Evolutionary conservation across 495 filamentous ascomycete species (phyloP).

Genomic region (Bacidia gigantensis): DNA sequence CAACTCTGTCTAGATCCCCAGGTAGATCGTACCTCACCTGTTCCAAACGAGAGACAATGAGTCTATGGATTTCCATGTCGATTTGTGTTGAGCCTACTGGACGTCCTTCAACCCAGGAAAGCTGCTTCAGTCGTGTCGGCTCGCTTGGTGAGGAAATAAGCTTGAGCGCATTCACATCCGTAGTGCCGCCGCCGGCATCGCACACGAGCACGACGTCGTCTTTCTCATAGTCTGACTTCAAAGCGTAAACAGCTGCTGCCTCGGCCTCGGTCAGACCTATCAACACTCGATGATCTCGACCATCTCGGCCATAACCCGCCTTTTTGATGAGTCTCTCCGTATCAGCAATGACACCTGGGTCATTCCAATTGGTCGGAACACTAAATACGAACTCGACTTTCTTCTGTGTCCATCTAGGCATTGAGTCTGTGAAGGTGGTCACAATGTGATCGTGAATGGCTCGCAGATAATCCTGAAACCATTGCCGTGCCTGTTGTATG

Average conservation of each 20-base stretch:
- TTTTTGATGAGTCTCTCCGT: slow-evolving; percentile 35
- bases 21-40: slow-evolving; percentile 18
- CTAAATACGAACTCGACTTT: slow-evolving; percentile 52
- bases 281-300: slow-evolving; percentile 30
- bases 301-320: slow-evolving; percentile 37
- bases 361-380: slow-evolving; percentile 55
- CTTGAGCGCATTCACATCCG: slow-evolving; percentile 30
- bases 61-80: slow-evolving; percentile 21
- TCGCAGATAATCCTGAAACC: slow-evolving; percentile 41
- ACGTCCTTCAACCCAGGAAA: slow-evolving; percentile 6
- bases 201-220: slow-evolving; percentile 39
- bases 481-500: slow-evolving; percentile 35
- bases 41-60: slow-evolving; percentile 18
- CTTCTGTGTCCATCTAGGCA: slow-evolving; percentile 33
- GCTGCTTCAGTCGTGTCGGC: slow-evolving; percentile 18
- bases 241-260: slow-evolving; percentile 47
- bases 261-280: slow-evolving; percentile 59
- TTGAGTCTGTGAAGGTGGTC: slow-evolving; percentile 29
- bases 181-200: slow-evolving; percentile 43
- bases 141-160: slow-evolving; percentile 21
- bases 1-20: slow-evolving; percentile 14
- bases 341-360: slow-evolving; percentile 40
- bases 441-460: slow-evolving; percentile 42
- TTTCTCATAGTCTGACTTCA: slow-evolving; percentile 24
- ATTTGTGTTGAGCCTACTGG: slow-evolving; percentile 30